Percentiles rank a stretch among this genome's conserved stretches.
Conservation (phyloP, 805 yeast genomes). For the Candida namnaoensis region DNA sequence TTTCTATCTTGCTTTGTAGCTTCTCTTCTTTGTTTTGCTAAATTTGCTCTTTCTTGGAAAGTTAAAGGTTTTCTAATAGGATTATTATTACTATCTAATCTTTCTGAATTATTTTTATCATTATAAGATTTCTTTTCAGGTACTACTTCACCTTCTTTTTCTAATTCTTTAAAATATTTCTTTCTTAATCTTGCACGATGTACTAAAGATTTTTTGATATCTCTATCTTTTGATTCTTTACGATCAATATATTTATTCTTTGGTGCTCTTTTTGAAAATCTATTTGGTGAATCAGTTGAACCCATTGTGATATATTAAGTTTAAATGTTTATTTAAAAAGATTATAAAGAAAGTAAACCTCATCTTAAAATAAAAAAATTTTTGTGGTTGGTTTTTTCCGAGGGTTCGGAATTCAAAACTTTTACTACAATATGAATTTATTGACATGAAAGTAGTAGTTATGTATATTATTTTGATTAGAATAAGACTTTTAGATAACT, state of each 20-base stretch:
- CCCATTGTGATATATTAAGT: not conserved
- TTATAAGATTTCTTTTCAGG: slow-evolving; percentile 28
- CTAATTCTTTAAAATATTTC: slow-evolving; percentile 70
- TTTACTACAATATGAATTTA: too few species aligned
- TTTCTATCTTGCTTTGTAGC: slow-evolving; percentile 19
- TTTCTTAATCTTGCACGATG: slow-evolving; percentile 79
- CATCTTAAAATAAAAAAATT: too few species aligned
- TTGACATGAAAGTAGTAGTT: too few species aligned
- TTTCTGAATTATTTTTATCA: slow-evolving; percentile 3
- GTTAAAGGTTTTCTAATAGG: slow-evolving; percentile 17
- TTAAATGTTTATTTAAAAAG: too few species aligned
- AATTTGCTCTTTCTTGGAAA: slow-evolving; percentile 24
- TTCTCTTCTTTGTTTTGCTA: slow-evolving; percentile 26
- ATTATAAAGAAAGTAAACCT: too few species aligned
- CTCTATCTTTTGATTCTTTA: slow-evolving; percentile 35
- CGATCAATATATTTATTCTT: not conserved
- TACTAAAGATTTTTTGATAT: slow-evolving; percentile 67
- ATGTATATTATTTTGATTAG: too few species aligned
- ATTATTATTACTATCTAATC: slow-evolving; percentile 9
- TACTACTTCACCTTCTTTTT: slow-evolving; percentile 55
- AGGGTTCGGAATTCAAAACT: not conserved
- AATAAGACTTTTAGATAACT: too few species aligned
- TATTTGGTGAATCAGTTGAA: slow-evolving; percentile 7
- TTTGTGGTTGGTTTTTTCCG: too few species aligned
- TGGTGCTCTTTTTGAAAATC: slow-evolving; percentile 13